Evolutionary conservation across 768 basidiomycete genomes (phyloP), one percentile per base, ranked within the genome.

Genomic region (Lactarius vividus): DNA sequence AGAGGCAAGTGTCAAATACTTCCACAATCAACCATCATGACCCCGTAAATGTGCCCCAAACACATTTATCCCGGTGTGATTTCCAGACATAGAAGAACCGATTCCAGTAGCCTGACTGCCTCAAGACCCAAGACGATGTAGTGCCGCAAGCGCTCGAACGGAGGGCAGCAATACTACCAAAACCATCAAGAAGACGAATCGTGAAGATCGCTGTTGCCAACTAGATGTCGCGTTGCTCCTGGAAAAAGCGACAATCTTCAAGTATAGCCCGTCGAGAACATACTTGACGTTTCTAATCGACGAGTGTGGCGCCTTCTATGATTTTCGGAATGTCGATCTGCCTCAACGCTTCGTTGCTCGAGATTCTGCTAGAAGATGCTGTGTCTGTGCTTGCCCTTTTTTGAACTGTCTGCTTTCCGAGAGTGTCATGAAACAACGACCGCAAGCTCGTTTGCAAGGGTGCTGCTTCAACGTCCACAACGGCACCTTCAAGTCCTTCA

Each of bases 31-130:
- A 54, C 55, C 60, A 57, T 13, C 60, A 65, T 52, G 49, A 52
- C 57, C 44, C 54, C 61, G 31, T 54, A 29, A 53, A 55, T 54
- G 53, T 55, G 40, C 37, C 20, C 53, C 54, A 37, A 60, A 65
- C 40, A 44, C 40, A 65, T 65, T 40, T 28, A 49, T 61, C 35
- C 33, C 53, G 29, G 59, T 56, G 54, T 61, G 59, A 65, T 57
- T 56, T 20, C 55, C 58, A 44, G 40, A 56, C 58, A 54, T 63
- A 7, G 35, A 65, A 61, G 64, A 42, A 33, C 26, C 55, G n/a
- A 40, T 54, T 42, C 63, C 59, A 64, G 64, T 52, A 46, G 63
- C 23, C 37, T 64, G 63, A 64, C 29, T 42, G 37, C n/a, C 29
- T 44, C 40, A 55, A 64, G 57, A 26, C 29, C 9, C 37, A 54